Conservation (phyloP, 768 basidiomycete genomes). For the Hypholoma fasciculare region DNA sequence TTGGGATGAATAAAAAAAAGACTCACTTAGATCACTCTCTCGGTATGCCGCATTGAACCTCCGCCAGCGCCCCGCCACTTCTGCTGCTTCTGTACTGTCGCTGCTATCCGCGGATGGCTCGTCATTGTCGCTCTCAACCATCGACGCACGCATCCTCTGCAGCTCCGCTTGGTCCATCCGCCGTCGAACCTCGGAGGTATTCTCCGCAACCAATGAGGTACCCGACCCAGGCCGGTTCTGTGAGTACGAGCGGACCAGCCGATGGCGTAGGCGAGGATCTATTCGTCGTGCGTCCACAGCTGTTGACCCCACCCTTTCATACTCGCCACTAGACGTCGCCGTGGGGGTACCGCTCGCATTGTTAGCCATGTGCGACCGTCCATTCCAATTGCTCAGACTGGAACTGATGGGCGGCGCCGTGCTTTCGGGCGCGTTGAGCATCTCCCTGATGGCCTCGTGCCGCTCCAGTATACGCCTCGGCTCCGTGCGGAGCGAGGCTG, state of each 20-base stretch:
- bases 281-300: background rate
- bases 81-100: no score
- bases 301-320: background rate
- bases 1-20: no score
- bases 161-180: conserved; percentile 36
- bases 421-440: background rate
- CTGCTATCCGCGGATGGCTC: no score
- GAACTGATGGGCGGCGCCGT: background rate
- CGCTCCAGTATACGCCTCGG: background rate
- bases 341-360: background rate
- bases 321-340: background rate
- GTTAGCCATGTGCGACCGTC: background rate
- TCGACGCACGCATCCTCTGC: background rate
- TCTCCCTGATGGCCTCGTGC: background rate
- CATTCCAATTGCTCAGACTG: background rate
- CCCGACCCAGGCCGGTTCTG: conserved; percentile 19
- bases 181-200: conserved; percentile 40
- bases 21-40: no score
- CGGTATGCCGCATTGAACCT: no score
- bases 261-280: background rate
- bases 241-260: background rate
- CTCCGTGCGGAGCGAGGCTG: background rate
- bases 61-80: no score
- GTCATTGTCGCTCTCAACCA: no score
- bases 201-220: conserved; percentile 45